Evolutionary conservation across 2,329 filamentous ascomycete species (phyloP), one percentile per base, ranked within the genome.

Genomic region (Aspergillus ochraceus): DNA sequence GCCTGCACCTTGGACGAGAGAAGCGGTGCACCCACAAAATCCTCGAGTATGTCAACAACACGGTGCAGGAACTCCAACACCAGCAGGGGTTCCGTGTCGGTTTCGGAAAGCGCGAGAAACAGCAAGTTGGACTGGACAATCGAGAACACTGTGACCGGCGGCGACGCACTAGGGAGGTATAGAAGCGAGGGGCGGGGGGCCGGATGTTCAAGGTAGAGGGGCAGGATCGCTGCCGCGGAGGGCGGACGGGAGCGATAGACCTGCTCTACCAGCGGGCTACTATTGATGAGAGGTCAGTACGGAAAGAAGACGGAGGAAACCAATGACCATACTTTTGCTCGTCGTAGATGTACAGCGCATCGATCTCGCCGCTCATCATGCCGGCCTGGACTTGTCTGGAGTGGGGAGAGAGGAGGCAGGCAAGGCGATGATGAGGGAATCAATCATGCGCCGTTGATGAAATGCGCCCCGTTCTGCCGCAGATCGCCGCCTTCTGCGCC

Each of bases 311-410:
- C 45, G 10, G 45, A 60, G 30, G 67, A 56, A 17, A 10, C 3
- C 32, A 36, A 17, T 12, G 32, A 4, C 2, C 84, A 72, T 81
- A 96, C 93, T 93, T 92, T 79, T 93, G 88, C 82, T 97, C 93
- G 85, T 98, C 93, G 78, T 90, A 97, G 75, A 99, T 92, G 82
- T 98, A 94, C 72, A 99, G 84, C 74, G 94, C 95, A 83, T 98
- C 94, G 73, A 99, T 90, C 74, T 90, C 87, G 80, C 91, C 88
- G 80, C 86, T 91, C 90, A 93, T 94, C 75, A 77, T 88, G 73
- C 56, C 67, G 68, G 70, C 66, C 20, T 62, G 60, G 59, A 46
- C 14, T 53, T 36, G 51, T 68, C 61, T 65, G 60, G 60, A 59
- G 57, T 54, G 65, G 63, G 63, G 57, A 63, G 61, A 58, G 60